Conservation (phyloP, 1,284 basidiomycete genomes). For the Phellopilus nigrolimitatus region DNA sequence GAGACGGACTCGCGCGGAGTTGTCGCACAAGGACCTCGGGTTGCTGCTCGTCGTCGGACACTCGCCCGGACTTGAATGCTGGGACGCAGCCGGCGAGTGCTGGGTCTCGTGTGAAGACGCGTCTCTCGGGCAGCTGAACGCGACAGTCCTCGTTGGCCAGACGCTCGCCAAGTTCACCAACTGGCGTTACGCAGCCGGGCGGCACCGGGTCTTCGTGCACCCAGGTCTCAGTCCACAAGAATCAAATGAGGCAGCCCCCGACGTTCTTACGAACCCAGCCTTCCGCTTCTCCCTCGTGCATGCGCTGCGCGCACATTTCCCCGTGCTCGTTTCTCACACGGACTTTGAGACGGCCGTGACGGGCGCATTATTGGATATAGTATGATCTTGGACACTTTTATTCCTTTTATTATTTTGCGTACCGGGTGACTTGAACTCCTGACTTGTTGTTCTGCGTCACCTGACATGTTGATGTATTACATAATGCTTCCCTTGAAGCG, state of each 20-base stretch:
- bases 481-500: too few relatives aligned
- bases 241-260: conserved; percentile 1
- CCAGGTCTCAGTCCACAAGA: conserved; percentile 5
- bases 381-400: too few relatives aligned
- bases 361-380: too few relatives aligned
- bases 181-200: conserved; percentile 26
- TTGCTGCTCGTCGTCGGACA: conserved; percentile 30
- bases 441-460: too few relatives aligned
- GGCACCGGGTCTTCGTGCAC: conserved; percentile 30
- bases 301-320: conserved; percentile 27
- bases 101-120: conserved; percentile 30
- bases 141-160: conserved; percentile 28
- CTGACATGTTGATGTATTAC: too few relatives aligned
- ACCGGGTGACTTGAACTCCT: too few relatives aligned
- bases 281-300: conserved; percentile 30
- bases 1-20: conserved; percentile 23
- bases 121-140: conserved; percentile 21
- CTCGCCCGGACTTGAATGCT: conserved; percentile 30
- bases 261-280: conserved; percentile 8
- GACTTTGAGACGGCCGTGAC: conserved; percentile 25
- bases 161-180: conserved; percentile 29
- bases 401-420: too few relatives aligned
- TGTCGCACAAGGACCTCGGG: conserved; percentile 28
- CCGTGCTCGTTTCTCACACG: conserved; percentile 23
- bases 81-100: conserved; percentile 19